phyloP scores from a whole-genome alignment of 257 asterid genomes.

The Przewalskia tangutica region DNA sequence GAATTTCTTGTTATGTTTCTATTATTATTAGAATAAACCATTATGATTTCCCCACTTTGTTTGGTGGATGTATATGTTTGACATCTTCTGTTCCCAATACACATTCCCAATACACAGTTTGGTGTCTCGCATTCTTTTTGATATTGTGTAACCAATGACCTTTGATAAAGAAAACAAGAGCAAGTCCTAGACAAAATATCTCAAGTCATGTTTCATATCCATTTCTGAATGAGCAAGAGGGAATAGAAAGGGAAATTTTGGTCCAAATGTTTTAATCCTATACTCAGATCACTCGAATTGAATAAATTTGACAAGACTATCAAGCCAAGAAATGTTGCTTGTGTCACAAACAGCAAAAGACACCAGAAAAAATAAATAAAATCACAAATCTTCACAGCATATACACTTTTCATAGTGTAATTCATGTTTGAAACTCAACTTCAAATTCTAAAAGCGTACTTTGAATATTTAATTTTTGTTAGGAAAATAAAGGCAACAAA shows the following conservation, averaged over 20 bases:
- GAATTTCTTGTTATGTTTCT: neutral
- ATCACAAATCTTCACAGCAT: too few species aligned
- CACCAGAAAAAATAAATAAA: neutral
- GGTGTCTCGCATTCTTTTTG: constrained; percentile 1
- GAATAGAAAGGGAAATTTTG: neutral
- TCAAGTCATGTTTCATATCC: neutral
- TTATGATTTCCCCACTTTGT: neutral
- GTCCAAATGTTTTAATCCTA: neutral
- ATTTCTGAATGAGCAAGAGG: neutral
- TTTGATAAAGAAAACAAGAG: neutral
- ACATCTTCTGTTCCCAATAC: neutral
- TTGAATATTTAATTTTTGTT: neutral
- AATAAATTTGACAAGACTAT: neutral
- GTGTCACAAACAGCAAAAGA: neutral
- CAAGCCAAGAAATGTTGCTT: neutral
- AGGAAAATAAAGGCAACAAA: too few species aligned
- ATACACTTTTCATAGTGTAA: neutral
- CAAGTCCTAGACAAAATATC: neutral
- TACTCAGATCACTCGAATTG: neutral
- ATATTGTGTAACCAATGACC: neutral
- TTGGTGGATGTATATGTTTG: neutral
- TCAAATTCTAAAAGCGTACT: neutral
- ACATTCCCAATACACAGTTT: neutral
- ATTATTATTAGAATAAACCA: neutral
- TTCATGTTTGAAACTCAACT: neutral